These are phyloP conservation scores for Porphyridium purpureum DNA, from an alignment of 23 red algal genomes.

Conservation along the genomic window DNA sequence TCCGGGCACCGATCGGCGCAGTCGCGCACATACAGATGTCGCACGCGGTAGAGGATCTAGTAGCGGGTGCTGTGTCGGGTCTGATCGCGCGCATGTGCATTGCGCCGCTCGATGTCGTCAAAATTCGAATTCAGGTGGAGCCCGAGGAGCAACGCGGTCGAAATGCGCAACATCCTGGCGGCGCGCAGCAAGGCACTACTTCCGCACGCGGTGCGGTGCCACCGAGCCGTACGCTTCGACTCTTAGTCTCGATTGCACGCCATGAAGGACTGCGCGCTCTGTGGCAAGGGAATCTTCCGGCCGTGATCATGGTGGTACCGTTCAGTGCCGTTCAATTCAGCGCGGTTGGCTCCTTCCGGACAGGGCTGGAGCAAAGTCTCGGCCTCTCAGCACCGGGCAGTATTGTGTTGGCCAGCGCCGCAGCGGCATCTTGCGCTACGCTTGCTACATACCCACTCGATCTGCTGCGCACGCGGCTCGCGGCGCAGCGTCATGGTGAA, in stretches of 20 bases:
- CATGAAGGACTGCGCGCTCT: slow-evolving; percentile 42
- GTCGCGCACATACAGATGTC: no score
- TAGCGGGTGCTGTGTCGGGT: slow-evolving; percentile 59
- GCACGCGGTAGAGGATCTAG: slow-evolving; percentile 31
- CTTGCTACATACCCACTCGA: slow-evolving; percentile 78
- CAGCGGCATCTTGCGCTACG: slow-evolving; percentile 46
- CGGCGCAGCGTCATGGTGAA: slow-evolving; percentile 29
- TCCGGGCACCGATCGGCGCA: no score
- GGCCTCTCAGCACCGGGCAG: background rate
- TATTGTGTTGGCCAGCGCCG: slow-evolving; percentile 17
- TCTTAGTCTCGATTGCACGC: slow-evolving; percentile 14
- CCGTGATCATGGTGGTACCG: slow-evolving; percentile 74
- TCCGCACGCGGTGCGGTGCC: slow-evolving; percentile 16
- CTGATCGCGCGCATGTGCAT: slow-evolving; percentile 42
- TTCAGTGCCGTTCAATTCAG: slow-evolving; percentile 77
- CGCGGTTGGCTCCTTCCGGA: background rate
- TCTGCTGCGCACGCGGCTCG: slow-evolving; percentile 76
- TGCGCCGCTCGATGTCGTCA: slow-evolving; percentile 73
- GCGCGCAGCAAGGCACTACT: slow-evolving; percentile 15
- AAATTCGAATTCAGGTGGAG: slow-evolving; percentile 79
- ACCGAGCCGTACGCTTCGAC: slow-evolving; percentile 2
- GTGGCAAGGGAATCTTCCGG: slow-evolving; percentile 83
- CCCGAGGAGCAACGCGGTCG: background rate
- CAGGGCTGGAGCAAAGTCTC: no score
- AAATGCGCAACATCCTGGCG: no score